Percentiles rank a stretch among this genome's conserved stretches.
phyloP scores from a whole-genome alignment of 192 early-diverging fungal genomes.

The Chytriomyces hyalinus region DNA sequence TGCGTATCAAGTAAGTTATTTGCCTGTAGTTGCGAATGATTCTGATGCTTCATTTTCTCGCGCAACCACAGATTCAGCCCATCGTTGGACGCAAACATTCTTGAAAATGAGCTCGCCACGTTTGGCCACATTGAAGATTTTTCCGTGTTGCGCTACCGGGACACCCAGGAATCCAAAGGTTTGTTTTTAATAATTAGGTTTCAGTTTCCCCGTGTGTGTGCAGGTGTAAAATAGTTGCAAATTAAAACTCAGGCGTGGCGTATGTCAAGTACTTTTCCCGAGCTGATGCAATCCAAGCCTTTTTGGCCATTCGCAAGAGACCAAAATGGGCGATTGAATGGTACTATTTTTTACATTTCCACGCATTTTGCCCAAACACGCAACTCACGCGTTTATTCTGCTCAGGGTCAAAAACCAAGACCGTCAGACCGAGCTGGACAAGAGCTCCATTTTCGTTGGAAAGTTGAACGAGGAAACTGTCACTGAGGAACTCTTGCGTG shows the following conservation, averaged over 20 bases:
- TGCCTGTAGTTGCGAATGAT: neutral
- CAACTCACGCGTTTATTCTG: neutral
- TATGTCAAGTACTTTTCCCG: slow-evolving; percentile 38
- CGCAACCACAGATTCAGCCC: slow-evolving; percentile 8
- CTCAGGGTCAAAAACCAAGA: neutral
- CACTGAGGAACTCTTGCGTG: slow-evolving; percentile 22
- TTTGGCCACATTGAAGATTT: slow-evolving; percentile 37
- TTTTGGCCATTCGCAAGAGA: slow-evolving; percentile 7
- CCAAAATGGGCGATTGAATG: slow-evolving; percentile 23
- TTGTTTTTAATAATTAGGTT: too few relatives aligned
- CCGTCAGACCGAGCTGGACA: neutral
- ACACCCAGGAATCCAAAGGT: slow-evolving; percentile 20
- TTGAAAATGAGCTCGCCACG: slow-evolving; percentile 9
- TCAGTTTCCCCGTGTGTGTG: too few relatives aligned
- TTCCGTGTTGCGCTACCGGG: slow-evolving; percentile 9
- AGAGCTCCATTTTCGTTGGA: slow-evolving; percentile 19
- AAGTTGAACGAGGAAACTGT: slow-evolving; percentile 19
- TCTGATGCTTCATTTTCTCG: neutral
- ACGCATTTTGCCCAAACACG: neutral
- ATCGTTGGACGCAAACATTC: neutral
- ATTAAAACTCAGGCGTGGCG: neutral
- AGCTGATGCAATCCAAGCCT: slow-evolving; percentile 33
- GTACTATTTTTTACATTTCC: neutral
- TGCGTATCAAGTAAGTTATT: slow-evolving; percentile 20
- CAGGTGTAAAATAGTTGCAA: too few relatives aligned